Conservation (phyloP, 495 filamentous ascomycete genomes). For the Ramalina peruviana region DNA sequence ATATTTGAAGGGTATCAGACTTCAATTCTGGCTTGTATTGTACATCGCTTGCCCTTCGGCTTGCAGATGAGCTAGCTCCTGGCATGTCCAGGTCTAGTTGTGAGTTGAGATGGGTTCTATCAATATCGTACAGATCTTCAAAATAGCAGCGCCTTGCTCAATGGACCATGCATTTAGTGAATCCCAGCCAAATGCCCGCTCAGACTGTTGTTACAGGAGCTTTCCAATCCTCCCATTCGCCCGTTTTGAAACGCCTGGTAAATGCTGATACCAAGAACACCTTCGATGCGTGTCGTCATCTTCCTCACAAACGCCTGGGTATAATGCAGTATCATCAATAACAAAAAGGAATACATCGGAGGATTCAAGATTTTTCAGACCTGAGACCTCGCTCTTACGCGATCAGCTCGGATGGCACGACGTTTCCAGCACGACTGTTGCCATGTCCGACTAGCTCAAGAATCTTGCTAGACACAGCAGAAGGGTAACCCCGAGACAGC, state of each 20-base stretch:
- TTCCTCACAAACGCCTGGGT: conserved; percentile 7
- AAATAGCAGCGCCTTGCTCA: background rate
- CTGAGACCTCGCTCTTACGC: background rate
- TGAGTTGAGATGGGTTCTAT: conserved; percentile 17
- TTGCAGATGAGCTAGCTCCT: conserved; percentile 14
- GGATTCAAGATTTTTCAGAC: background rate
- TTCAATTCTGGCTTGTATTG: background rate
- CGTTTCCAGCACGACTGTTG: conserved; percentile 12
- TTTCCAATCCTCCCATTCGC: background rate
- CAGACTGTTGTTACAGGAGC: conserved; percentile 6
- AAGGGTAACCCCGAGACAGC: conserved; percentile 77
- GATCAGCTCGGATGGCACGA: conserved; percentile 4
- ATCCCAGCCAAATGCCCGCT: conserved; percentile 3
- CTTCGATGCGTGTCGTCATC: background rate
- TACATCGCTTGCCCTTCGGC: conserved; percentile 11
- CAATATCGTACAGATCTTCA: conserved; percentile 7
- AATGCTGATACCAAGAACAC: background rate
- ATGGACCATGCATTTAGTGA: background rate
- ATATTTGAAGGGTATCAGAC: background rate
- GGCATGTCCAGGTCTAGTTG: conserved; percentile 12
- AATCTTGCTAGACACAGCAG: conserved; percentile 83
- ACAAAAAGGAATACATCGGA: background rate
- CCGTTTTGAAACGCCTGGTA: background rate
- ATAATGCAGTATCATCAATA: conserved; percentile 1
- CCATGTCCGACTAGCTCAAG: conserved; percentile 71